Evolutionary conservation across 1,139 yeast genomes (phyloP).

Genomic region (Blastobotrys capitulatus): DNA sequence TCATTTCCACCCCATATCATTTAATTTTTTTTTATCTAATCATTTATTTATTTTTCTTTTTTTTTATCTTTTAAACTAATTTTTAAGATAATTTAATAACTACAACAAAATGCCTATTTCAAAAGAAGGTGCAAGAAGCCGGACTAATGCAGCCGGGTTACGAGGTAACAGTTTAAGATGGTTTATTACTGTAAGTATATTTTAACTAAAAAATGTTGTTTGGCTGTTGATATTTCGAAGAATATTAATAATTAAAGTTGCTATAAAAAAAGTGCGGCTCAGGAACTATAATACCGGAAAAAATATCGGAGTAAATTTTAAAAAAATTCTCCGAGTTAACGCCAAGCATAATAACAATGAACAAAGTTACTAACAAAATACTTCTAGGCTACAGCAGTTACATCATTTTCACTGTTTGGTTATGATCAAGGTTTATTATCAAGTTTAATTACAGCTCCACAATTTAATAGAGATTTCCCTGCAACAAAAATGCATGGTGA

Average conservation of each 20-base stretch:
- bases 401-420: conserved; percentile 71
- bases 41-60: not conserved
- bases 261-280: too few species aligned
- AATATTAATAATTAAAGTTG: too few species aligned
- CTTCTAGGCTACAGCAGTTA: conserved; percentile 47
- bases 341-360: too few species aligned
- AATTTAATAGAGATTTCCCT: conserved; percentile 56
- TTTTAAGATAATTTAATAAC: too few species aligned
- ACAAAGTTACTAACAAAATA: too few species aligned
- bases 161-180: conserved; percentile 42
- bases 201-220: too few species aligned
- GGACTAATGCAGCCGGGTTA: conserved; percentile 31
- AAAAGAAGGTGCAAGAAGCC: not conserved
- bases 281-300: too few species aligned
- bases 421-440: conserved; percentile 46
- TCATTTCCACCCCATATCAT: not conserved
- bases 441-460: conserved; percentile 58
- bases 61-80: not conserved
- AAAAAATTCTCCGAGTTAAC: too few species aligned
- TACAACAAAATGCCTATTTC: not conserved
- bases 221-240: too few species aligned
- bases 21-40: not conserved
- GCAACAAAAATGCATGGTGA: conserved; percentile 19
- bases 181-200: conserved; percentile 52
- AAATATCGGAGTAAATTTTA: too few species aligned